Evolutionary conservation across 768 basidiomycete genomes (phyloP).

Genomic region (Lepiota venenata): DNA sequence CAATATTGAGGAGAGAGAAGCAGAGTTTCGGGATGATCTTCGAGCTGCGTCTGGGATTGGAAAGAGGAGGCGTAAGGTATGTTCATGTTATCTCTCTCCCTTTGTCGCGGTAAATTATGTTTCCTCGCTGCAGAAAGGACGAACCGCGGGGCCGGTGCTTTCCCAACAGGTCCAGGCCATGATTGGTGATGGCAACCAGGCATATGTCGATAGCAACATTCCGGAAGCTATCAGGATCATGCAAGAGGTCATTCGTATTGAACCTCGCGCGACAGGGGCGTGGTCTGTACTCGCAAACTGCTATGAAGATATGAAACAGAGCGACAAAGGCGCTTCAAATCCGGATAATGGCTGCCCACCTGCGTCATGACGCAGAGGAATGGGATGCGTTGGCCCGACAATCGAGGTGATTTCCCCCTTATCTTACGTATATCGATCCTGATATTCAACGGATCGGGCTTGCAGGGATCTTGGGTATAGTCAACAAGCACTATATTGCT

Average conservation of each 20-base stretch:
- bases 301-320: slow-evolving; percentile 68
- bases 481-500: slow-evolving; percentile 91
- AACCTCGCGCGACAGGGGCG: slow-evolving; percentile 77
- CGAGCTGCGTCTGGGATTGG: slow-evolving; percentile 75
- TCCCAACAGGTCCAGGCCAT: slow-evolving; percentile 71
- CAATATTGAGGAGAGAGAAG: slow-evolving; percentile 61
- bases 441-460: not conserved
- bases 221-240: slow-evolving; percentile 72
- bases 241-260: slow-evolving; percentile 92
- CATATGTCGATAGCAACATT: slow-evolving; percentile 71
- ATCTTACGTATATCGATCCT: not conserved
- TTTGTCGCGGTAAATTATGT: not conserved
- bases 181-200: slow-evolving; percentile 85
- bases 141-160: slow-evolving; percentile 46
- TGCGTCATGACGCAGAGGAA: slow-evolving; percentile 78
- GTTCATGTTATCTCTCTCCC: slow-evolving; percentile 6
- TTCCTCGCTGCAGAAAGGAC: slow-evolving; percentile 35
- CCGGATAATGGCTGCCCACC: slow-evolving; percentile 87
- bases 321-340: slow-evolving; percentile 74
- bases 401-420: slow-evolving; percentile 48
- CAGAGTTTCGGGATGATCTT: slow-evolving; percentile 71
- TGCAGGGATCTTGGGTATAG: slow-evolving; percentile 63
- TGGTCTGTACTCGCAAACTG: slow-evolving; percentile 90
- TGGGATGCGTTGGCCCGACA: slow-evolving; percentile 82
- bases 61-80: slow-evolving; percentile 45